A percentile compares a stretch with the other conserved stretches of the same genome.
Evolutionary conservation across 352 stramenopile genomes (phyloP).

Genomic region (Pythium rishiriense): DNA sequence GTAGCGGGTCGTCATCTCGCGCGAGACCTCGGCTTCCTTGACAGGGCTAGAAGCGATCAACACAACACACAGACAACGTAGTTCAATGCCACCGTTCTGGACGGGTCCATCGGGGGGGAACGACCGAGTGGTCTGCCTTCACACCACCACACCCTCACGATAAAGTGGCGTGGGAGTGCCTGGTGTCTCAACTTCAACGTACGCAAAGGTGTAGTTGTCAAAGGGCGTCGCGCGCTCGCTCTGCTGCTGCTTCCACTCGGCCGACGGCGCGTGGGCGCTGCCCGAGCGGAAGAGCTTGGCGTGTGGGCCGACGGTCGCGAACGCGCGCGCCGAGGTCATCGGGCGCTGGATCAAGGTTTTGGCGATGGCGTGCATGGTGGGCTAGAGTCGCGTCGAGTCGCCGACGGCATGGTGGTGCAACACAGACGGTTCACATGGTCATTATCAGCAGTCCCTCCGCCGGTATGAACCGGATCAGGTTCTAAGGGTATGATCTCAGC

Average conservation of each 20-base stretch:
- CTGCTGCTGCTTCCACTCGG: constrained; percentile 49
- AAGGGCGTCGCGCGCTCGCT: constrained; percentile 48
- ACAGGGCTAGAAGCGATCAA: constrained; percentile 36
- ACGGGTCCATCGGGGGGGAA: too few relatives aligned
- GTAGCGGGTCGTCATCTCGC: constrained; percentile 71
- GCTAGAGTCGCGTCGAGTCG: constrained; percentile 9
- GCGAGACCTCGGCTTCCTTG: constrained; percentile 64
- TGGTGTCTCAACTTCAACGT: constrained; percentile 22
- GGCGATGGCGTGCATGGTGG: constrained; percentile 36
- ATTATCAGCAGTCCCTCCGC: constrained; percentile 65
- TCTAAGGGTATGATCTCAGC: constrained; percentile 72
- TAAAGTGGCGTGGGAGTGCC: background rate
- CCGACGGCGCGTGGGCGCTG: constrained; percentile 44
- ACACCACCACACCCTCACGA: too few relatives aligned
- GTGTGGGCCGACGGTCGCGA: constrained; percentile 52
- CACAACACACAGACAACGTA: background rate
- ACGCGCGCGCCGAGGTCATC: constrained; percentile 28
- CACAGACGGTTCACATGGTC: constrained; percentile 30
- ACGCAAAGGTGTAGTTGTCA: constrained; percentile 60
- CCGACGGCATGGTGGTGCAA: background rate
- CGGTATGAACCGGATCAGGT: constrained; percentile 69
- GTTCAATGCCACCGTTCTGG: background rate
- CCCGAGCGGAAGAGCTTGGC: constrained; percentile 44
- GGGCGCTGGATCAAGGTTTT: constrained; percentile 37
- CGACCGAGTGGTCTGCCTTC: too few relatives aligned